Percentiles rank a stretch among this genome's conserved stretches.
Conservation (phyloP, 495 filamentous ascomycete species). For the Corynascus novoguineensis region DNA sequence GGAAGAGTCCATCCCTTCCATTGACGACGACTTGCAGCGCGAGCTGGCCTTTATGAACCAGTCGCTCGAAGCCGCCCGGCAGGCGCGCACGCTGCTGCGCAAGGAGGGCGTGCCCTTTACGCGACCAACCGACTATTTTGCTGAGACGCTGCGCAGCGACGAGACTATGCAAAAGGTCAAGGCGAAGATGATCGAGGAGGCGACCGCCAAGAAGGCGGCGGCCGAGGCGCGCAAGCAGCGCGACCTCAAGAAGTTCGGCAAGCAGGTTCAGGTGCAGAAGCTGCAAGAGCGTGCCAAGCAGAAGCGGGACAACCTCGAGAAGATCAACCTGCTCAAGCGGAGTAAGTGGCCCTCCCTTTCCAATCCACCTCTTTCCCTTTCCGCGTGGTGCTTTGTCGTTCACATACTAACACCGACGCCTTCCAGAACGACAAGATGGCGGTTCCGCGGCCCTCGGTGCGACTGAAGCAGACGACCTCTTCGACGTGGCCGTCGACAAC, state of each 20-base stretch:
- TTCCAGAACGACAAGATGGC: conserved; percentile 73
- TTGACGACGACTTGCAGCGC: conserved; percentile 78
- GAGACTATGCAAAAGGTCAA: conserved; percentile 97
- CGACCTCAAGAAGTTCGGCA: conserved; percentile 98
- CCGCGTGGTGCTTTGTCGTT: too few species aligned
- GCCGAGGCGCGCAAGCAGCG: conserved; percentile 85
- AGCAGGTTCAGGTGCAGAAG: conserved; percentile 96
- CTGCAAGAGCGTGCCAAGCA: conserved; percentile 85
- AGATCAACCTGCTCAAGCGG: conserved; percentile 87
- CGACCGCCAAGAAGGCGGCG: conserved; percentile 83
- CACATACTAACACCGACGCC: conserved; percentile 8
- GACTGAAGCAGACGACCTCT: conserved; percentile 84
- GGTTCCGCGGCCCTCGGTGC: conserved; percentile 52
- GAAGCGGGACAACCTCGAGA: conserved; percentile 86
- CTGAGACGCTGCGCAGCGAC: conserved; percentile 97
- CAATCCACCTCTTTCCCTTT: neutral
- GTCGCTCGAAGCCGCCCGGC: conserved; percentile 68
- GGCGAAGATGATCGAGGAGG: conserved; percentile 86
- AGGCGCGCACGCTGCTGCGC: conserved; percentile 65
- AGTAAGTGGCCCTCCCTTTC: conserved; percentile 54
- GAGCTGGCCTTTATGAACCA: conserved; percentile 94
- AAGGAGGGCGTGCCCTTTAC: conserved; percentile 80
- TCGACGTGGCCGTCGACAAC: conserved; percentile 89
- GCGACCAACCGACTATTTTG: conserved; percentile 89
- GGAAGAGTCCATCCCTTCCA: conserved; percentile 55